Conservation (phyloP, 1,284 basidiomycete species). For the Trametes versicolor region DNA sequence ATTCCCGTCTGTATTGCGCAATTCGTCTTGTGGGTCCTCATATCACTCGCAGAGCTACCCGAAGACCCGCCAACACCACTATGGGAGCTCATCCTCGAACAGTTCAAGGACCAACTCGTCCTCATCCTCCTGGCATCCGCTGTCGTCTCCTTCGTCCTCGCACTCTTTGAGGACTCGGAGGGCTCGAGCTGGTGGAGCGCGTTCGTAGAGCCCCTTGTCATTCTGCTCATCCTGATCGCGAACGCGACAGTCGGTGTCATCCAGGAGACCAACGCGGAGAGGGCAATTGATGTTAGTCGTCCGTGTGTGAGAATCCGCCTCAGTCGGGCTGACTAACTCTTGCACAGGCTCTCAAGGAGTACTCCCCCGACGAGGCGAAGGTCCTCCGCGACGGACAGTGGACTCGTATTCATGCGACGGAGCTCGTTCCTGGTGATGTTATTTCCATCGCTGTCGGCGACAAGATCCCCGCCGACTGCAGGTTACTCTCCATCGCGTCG, state of each 20-base stretch:
- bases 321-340: constrained; percentile 15
- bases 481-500: constrained; percentile 88
- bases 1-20: constrained; percentile 6
- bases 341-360: constrained; percentile 88
- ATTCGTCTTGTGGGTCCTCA: constrained; percentile 11
- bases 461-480: constrained; percentile 93
- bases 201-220: constrained; percentile 94
- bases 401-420: constrained; percentile 82
- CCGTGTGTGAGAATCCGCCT: constrained; percentile 20
- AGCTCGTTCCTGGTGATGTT: constrained; percentile 94
- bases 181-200: constrained; percentile 78
- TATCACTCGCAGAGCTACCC: constrained; percentile 77
- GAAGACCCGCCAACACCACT: constrained; percentile 92
- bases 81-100: constrained; percentile 94
- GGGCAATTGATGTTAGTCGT: constrained; percentile 89
- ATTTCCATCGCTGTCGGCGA: constrained; percentile 91
- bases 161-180: constrained; percentile 81
- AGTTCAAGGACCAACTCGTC: constrained; percentile 98
- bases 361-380: constrained; percentile 94
- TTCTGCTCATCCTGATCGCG: constrained; percentile 92
- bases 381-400: constrained; percentile 82
- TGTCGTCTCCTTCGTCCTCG: constrained; percentile 89
- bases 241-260: constrained; percentile 96
- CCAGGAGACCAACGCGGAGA: constrained; percentile 94
- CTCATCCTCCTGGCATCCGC: constrained; percentile 94